Base-by-base conservation (phyloP, 495 filamentous ascomycete genomes). In the Neohortaea acidophila region DNA sequence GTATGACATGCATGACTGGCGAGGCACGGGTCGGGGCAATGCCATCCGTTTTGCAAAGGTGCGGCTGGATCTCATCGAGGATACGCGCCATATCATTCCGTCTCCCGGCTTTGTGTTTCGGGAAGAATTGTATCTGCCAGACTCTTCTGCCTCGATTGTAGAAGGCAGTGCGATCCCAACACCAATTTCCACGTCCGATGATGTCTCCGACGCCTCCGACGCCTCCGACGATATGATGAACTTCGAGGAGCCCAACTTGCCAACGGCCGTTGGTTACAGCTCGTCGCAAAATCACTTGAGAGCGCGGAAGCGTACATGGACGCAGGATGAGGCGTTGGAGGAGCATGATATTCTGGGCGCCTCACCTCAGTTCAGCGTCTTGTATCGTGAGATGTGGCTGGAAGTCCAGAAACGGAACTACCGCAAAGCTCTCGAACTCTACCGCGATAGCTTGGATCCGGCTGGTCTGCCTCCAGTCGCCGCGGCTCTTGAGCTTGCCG, bases 361-460 rank as follows among this genome's bases (percentile, higher is more conserved):
- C 14, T 3, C 10, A 25, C 10, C 3, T 14, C 14, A 29, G 4
- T 27, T 25, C 6, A 21, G 21, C 15, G 2, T 4, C 11, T 28
- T 26, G 9, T 38, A 49, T 28, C 34, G 41, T 9, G 36, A 43
- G n/a, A 51, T 54, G 44, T 18, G 45, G 8, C 9, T 45, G 8
- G 48, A 44, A 8, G 4, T 43, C 1, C 43, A 48, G 4, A 14
- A 33, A 2, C 12, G 21, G 0, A 14, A 44, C 11, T 26, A 47
- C 18, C 21, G 25, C 4, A 17, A 27, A 25, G 51, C 40, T 1
- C 20, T 49, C 4, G 2, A 13, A 9, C 11, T 49, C 5, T 54
- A 51, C 25, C 18, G 30, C 14, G 2, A 38, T 10, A 36, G 37
- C 2, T 36, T 48, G 14, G 38, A 44, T 22, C 13, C 33, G 14